phyloP scores from a whole-genome alignment of 2,329 filamentous ascomycete genomes.

The Coniochaeta sp. region DNA sequence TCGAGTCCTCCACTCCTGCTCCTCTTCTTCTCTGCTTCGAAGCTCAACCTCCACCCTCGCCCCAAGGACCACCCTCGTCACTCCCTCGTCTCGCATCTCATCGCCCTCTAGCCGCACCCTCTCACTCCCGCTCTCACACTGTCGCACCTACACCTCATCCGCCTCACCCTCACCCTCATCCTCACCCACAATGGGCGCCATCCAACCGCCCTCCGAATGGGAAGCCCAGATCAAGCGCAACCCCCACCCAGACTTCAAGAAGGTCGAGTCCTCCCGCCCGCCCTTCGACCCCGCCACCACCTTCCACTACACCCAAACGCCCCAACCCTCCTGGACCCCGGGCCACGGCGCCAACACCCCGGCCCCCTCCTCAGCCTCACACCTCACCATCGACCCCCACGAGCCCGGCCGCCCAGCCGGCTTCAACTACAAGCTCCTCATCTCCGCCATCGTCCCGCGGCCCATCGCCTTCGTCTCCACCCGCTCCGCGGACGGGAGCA shows the following conservation, averaged over 20 bases:
- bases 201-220: neutral
- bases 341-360: conserved; percentile 58
- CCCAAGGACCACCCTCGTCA: neutral
- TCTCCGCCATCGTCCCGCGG: conserved; percentile 73
- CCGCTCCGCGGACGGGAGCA: conserved; percentile 48
- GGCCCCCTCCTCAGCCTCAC: conserved; percentile 24
- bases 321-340: conserved; percentile 56
- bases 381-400: conserved; percentile 78
- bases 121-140: neutral
- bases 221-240: conserved; percentile 45
- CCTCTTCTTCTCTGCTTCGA: neutral
- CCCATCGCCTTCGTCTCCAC: conserved; percentile 65
- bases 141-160: neutral
- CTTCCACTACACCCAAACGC: conserved; percentile 55
- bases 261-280: conserved; percentile 58
- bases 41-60: neutral
- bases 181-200: neutral
- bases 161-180: neutral
- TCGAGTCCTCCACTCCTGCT: neutral
- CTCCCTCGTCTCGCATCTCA: neutral
- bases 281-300: conserved; percentile 42
- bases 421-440: conserved; percentile 89
- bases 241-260: conserved; percentile 68
- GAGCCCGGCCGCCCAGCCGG: conserved; percentile 56
- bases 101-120: too few relatives aligned